phyloP scores from a whole-genome alignment of 2,329 filamentous ascomycete genomes.

The Fusarium sp. region DNA sequence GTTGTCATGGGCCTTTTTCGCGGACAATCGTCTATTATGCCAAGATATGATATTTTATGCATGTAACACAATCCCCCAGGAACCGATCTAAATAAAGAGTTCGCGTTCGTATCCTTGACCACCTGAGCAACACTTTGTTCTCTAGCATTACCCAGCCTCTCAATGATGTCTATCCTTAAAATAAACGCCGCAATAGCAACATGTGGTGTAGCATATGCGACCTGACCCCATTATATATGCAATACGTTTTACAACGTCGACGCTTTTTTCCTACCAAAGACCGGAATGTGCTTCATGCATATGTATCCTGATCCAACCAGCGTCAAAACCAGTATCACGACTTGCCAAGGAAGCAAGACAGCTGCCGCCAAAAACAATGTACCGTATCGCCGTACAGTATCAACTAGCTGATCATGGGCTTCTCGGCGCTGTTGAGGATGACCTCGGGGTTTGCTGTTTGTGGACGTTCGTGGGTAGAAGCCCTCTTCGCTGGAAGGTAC shows the following conservation, averaged over 20 bases:
- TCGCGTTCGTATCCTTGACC: constrained; percentile 18
- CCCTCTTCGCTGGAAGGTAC: constrained; percentile 41
- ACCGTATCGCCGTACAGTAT: constrained; percentile 58
- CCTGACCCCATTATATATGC: constrained; percentile 18
- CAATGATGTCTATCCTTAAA: constrained; percentile 38
- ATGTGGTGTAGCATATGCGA: constrained; percentile 42
- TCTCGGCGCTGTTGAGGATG: constrained; percentile 51
- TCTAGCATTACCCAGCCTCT: constrained; percentile 13
- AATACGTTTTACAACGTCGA: constrained; percentile 46
- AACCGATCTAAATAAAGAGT: constrained; percentile 36
- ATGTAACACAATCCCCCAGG: constrained; percentile 29
- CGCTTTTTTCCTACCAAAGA: constrained; percentile 38
- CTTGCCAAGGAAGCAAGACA: constrained; percentile 61
- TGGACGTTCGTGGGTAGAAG: constrained; percentile 21
- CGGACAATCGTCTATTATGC: constrained; percentile 41
- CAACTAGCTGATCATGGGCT: constrained; percentile 56
- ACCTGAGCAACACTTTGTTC: constrained; percentile 20
- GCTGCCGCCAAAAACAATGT: constrained; percentile 58
- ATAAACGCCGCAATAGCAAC: constrained; percentile 50
- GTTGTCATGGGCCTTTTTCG: neutral
- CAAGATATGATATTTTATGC: constrained; percentile 32
- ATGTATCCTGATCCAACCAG: constrained; percentile 57
- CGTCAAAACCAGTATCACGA: constrained; percentile 55
- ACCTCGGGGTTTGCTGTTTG: constrained; percentile 47
- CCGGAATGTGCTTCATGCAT: constrained; percentile 51